These are phyloP conservation scores for Ailanthus altissimus DNA, from an alignment of 345 rosid genomes.

Conservation along the genomic window DNA sequence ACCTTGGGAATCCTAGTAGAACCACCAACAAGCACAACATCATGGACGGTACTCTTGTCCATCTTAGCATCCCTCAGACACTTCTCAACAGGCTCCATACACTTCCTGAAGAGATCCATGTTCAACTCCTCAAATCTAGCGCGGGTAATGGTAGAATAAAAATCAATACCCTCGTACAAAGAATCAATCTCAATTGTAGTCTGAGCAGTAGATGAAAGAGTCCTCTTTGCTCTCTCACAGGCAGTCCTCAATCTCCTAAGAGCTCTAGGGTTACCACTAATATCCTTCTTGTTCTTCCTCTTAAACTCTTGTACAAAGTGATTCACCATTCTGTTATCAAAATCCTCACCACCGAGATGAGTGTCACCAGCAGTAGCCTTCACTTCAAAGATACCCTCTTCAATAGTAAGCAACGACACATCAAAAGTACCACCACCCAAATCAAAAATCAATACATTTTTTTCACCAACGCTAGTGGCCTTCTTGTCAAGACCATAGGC, in stretches of 20 bases:
- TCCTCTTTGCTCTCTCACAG: slow-evolving; percentile 73
- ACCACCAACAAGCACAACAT: slow-evolving; percentile 69
- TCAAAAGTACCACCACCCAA: slow-evolving; percentile 75
- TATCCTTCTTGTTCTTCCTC: slow-evolving; percentile 75
- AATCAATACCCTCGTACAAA: slow-evolving; percentile 69
- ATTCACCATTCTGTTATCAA: slow-evolving; percentile 69
- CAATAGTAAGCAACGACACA: slow-evolving; percentile 70
- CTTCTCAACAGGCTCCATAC: slow-evolving; percentile 78
- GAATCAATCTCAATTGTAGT: slow-evolving; percentile 71
- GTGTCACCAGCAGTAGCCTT: slow-evolving; percentile 81
- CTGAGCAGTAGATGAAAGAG: slow-evolving; percentile 65
- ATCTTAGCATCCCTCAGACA: slow-evolving; percentile 73
- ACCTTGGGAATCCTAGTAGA: slow-evolving; percentile 78
- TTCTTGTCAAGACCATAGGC: slow-evolving; percentile 81
- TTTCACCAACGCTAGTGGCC: slow-evolving; percentile 65
- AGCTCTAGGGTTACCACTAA: slow-evolving; percentile 65
- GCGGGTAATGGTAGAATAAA: slow-evolving; percentile 65
- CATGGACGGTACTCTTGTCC: slow-evolving; percentile 65
- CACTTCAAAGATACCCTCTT: slow-evolving; percentile 74
- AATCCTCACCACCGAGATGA: slow-evolving; percentile 77
- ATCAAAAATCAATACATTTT: slow-evolving; percentile 67
- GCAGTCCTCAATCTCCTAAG: slow-evolving; percentile 71
- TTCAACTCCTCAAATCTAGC: slow-evolving; percentile 71
- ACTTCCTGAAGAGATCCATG: slow-evolving; percentile 70
- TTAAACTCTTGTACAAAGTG: slow-evolving; percentile 76